Percentiles rank a stretch among this genome's conserved stretches.
Evolutionary conservation across 2,329 filamentous ascomycete genomes (phyloP).

Genomic region (Xylariomycetidae sp.): DNA sequence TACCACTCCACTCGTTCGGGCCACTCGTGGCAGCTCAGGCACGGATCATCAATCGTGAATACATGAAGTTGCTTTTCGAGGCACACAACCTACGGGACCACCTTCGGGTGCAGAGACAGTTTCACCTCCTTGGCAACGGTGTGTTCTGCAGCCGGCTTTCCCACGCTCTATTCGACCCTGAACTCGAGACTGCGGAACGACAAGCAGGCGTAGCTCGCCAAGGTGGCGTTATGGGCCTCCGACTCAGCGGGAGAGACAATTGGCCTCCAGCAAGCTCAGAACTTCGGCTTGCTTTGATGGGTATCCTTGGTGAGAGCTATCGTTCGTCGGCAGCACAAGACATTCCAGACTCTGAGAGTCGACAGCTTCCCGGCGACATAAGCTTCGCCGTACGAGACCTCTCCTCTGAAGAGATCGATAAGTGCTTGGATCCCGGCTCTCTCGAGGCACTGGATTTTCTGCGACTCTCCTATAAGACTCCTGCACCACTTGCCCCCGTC

Average conservation of each 20-base stretch:
- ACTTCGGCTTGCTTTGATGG: slow-evolving; percentile 82
- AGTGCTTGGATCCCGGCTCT: slow-evolving; percentile 75
- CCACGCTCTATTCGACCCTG: slow-evolving; percentile 78
- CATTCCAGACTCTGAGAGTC: slow-evolving; percentile 25
- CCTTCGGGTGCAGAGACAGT: slow-evolving; percentile 69
- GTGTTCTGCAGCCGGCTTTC: slow-evolving; percentile 76
- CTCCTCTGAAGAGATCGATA: slow-evolving; percentile 70
- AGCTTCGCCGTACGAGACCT: slow-evolving; percentile 85
- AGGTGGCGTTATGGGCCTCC: slow-evolving; percentile 73
- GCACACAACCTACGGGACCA: slow-evolving; percentile 69
- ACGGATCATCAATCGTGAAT: slow-evolving; percentile 70
- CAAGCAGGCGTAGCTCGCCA: slow-evolving; percentile 63
- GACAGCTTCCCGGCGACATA: slow-evolving; percentile 60
- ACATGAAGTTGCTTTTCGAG: slow-evolving; percentile 70
- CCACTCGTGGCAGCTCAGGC: slow-evolving; percentile 72
- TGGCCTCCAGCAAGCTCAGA: slow-evolving; percentile 97
- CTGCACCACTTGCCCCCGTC: slow-evolving; percentile 64
- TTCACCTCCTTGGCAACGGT: slow-evolving; percentile 81
- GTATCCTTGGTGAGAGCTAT: slow-evolving; percentile 75
- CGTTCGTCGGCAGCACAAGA: slow-evolving; percentile 21
- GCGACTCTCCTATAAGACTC: slow-evolving; percentile 76
- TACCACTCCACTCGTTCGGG: slow-evolving; percentile 69
- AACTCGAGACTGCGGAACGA: slow-evolving; percentile 74
- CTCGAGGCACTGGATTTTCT: slow-evolving; percentile 92
- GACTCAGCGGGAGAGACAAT: slow-evolving; percentile 71